Evolutionary conservation across 805 yeast species (phyloP).

Genomic region (Spathaspora girioi): DNA sequence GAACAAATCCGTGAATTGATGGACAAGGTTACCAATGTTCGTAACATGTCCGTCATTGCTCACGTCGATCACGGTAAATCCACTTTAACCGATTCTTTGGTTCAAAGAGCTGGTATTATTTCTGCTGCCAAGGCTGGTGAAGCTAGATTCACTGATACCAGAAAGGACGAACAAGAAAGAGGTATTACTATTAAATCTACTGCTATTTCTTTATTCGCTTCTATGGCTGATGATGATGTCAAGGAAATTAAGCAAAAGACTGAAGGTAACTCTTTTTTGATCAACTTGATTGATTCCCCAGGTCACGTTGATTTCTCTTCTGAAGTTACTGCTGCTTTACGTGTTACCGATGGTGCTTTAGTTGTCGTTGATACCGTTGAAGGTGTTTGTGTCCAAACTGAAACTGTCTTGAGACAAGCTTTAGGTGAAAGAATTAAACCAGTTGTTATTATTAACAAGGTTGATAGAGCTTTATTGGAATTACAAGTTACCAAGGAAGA

Average conservation of each 20-base stretch:
- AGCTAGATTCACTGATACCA: slow-evolving; percentile 99
- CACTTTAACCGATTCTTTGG: slow-evolving; percentile 98
- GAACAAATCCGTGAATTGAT: slow-evolving; percentile 95
- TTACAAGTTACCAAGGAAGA: slow-evolving; percentile 99
- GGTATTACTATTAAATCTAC: slow-evolving; percentile 99
- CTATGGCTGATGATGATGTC: slow-evolving; percentile 79
- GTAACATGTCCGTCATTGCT: slow-evolving; percentile 99
- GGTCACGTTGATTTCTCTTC: slow-evolving; percentile 99
- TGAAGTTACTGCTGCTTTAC: slow-evolving; percentile 99
- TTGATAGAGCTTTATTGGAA: slow-evolving; percentile 98
- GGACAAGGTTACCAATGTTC: slow-evolving; percentile 99
- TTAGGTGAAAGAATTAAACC: slow-evolving; percentile 99
- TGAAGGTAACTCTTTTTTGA: slow-evolving; percentile 89
- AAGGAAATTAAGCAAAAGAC: slow-evolving; percentile 91
- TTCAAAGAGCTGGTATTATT: slow-evolving; percentile 98
- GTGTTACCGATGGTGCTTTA: slow-evolving; percentile 99
- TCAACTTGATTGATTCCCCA: slow-evolving; percentile 98
- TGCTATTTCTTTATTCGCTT: slow-evolving; percentile 93
- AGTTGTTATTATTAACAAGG: slow-evolving; percentile 97
- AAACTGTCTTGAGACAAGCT: slow-evolving; percentile 98
- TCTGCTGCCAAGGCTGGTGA: slow-evolving; percentile 99
- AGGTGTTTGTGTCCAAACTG: slow-evolving; percentile 99
- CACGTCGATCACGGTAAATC: slow-evolving; percentile 99
- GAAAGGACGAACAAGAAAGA: slow-evolving; percentile 99
- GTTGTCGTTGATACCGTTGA: slow-evolving; percentile 99